Evolutionary conservation across 805 yeast genomes (phyloP).

Genomic region (Candida insectorum): DNA sequence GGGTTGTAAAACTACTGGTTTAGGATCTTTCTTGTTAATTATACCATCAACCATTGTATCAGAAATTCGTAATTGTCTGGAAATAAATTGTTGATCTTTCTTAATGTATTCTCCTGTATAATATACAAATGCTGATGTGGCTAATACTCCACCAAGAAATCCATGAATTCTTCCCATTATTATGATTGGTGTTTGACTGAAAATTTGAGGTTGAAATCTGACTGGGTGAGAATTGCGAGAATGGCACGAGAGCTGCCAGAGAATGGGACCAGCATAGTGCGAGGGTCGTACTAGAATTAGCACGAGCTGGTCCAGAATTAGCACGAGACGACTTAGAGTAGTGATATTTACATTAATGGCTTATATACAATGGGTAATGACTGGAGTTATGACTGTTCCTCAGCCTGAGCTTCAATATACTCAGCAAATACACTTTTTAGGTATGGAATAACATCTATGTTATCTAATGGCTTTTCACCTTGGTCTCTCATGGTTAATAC

Average conservation of each 20-base stretch:
- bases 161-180: slow-evolving; percentile 46
- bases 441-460: slow-evolving; percentile 39
- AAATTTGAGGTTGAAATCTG: too few species aligned
- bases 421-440: slow-evolving; percentile 31
- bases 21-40: slow-evolving; percentile 42
- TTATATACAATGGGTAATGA: too few species aligned
- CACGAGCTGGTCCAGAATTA: too few species aligned
- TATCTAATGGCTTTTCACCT: slow-evolving; percentile 29
- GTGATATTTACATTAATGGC: too few species aligned
- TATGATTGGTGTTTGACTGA: background rate
- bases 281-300: too few species aligned
- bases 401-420: too few species aligned
- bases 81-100: slow-evolving; percentile 43
- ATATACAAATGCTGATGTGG: slow-evolving; percentile 61
- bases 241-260: background rate
- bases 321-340: too few species aligned
- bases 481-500: slow-evolving; percentile 47
- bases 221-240: background rate
- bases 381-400: too few species aligned
- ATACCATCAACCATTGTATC: slow-evolving; percentile 51
- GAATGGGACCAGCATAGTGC: background rate
- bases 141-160: slow-evolving; percentile 50
- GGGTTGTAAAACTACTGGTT: slow-evolving; percentile 29
- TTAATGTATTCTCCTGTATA: slow-evolving; percentile 57
- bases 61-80: slow-evolving; percentile 46